Conservation (phyloP, 345 rosid species). For the Moricandia moricandioides region DNA sequence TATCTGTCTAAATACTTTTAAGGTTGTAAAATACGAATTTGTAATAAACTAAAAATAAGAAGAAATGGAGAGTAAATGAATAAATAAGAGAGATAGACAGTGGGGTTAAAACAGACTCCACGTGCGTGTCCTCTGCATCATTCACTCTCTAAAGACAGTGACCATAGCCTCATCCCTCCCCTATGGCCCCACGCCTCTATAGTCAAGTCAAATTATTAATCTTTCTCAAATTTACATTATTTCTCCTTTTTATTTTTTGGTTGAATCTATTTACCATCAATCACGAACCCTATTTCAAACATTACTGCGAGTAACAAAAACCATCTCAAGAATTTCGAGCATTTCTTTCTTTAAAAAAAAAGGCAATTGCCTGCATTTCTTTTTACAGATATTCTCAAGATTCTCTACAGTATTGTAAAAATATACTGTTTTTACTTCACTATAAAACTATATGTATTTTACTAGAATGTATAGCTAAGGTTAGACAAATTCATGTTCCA, state of each 20-base stretch:
- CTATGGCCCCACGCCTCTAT: background rate
- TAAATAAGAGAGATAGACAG: conserved; percentile 20
- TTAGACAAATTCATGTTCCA: background rate
- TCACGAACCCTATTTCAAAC: conserved; percentile 28
- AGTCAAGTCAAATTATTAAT: conserved; percentile 35
- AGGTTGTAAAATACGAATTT: conserved; percentile 24
- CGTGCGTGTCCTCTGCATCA: conserved; percentile 43
- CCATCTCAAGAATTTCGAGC: background rate
- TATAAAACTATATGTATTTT: background rate
- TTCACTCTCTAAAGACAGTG: conserved; percentile 40
- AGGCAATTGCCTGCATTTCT: background rate
- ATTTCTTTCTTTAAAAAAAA: background rate
- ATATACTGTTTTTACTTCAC: background rate
- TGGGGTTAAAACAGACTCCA: conserved; percentile 35
- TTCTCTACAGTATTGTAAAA: background rate
- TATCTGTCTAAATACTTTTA: conserved; percentile 28
- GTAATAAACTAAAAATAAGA: background rate
- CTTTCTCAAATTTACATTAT: conserved; percentile 14
- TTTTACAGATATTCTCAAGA: background rate
- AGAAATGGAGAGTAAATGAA: conserved; percentile 1
- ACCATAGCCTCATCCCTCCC: conserved; percentile 31
- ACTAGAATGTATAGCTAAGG: background rate
- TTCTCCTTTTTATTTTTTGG: conserved; percentile 18
- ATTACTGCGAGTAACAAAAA: conserved; percentile 19
- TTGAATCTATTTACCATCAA: conserved; percentile 36